These are phyloP conservation scores for Macrotyloma uniflorum DNA, from an alignment of 306 rosid species.

Conservation along the genomic window DNA sequence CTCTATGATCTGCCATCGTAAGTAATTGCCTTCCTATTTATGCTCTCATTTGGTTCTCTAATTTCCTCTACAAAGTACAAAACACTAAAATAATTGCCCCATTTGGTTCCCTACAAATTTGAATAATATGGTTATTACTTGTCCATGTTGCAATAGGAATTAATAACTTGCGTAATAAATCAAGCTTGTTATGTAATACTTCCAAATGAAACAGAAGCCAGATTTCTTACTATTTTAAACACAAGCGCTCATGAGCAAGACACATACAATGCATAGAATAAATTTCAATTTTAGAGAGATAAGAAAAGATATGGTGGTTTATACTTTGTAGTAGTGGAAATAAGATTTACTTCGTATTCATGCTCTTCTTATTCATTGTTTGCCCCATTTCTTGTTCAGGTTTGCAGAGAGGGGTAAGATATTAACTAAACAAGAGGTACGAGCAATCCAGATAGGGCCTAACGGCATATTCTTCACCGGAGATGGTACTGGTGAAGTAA, in stretches of 20 bases:
- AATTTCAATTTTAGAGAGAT: neutral
- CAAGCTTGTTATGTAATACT: neutral
- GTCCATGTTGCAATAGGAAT: neutral
- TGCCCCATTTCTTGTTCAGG: slow-evolving; percentile 47
- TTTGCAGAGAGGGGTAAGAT: slow-evolving; percentile 93
- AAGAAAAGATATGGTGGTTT: neutral
- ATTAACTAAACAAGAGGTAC: slow-evolving; percentile 70
- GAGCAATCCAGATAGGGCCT: slow-evolving; percentile 85
- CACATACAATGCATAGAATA: neutral
- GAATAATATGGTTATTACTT: neutral
- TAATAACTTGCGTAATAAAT: neutral
- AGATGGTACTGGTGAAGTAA: slow-evolving; percentile 88
- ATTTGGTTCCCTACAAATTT: neutral
- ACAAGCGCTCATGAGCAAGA: no score
- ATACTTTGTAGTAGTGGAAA: neutral
- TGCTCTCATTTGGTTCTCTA: neutral
- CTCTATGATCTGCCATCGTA: slow-evolving; percentile 97
- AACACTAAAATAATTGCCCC: neutral
- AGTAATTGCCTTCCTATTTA: slow-evolving; percentile 47
- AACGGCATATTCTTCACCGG: slow-evolving; percentile 90
- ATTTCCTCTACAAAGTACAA: neutral
- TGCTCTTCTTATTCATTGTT: slow-evolving; percentile 17
- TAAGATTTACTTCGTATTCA: no score
- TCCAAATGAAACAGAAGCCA: neutral
- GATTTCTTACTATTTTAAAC: no score